These are phyloP conservation scores for Trifolium subterraneum DNA, from an alignment of 306 rosid genomes.

Conservation along the genomic window DNA sequence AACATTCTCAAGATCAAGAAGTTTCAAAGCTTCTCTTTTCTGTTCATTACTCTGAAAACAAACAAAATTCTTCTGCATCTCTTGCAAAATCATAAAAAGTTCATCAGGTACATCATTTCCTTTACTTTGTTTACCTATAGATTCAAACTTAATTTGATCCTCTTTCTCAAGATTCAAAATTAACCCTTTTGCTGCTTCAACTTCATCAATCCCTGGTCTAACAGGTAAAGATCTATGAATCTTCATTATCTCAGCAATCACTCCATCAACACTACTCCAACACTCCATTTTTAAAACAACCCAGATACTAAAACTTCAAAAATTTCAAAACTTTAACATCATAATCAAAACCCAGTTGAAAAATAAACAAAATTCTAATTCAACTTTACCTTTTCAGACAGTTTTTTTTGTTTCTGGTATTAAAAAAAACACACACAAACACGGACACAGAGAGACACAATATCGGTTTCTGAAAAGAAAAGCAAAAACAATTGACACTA, in stretches of 20 bases:
- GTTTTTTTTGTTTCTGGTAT: background rate
- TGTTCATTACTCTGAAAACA: slow-evolving; percentile 64
- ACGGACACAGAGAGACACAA: background rate
- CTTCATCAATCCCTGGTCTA: slow-evolving; percentile 74
- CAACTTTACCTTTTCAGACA: background rate
- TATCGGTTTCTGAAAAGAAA: background rate
- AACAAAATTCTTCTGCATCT: slow-evolving; percentile 70
- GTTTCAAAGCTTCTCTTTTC: slow-evolving; percentile 67
- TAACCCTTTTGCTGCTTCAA: slow-evolving; percentile 71
- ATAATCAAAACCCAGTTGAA: slow-evolving; percentile 4
- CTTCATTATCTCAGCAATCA: slow-evolving; percentile 80
- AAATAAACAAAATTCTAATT: background rate
- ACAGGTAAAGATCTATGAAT: slow-evolving; percentile 73
- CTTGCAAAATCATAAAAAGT: slow-evolving; percentile 70
- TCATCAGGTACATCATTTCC: slow-evolving; percentile 66
- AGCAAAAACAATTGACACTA: background rate
- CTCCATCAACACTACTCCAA: slow-evolving; percentile 54
- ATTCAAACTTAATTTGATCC: slow-evolving; percentile 65
- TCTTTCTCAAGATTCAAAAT: slow-evolving; percentile 68
- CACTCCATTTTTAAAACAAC: slow-evolving; percentile 52
- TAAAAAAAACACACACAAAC: too few species aligned
- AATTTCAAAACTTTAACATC: slow-evolving; percentile 29
- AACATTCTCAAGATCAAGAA: slow-evolving; percentile 75
- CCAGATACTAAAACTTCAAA: slow-evolving; percentile 24
- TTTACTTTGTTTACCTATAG: slow-evolving; percentile 58